Evolutionary conservation across 1,139 yeast species (phyloP).

Genomic region (Pneumocystis carinii): DNA sequence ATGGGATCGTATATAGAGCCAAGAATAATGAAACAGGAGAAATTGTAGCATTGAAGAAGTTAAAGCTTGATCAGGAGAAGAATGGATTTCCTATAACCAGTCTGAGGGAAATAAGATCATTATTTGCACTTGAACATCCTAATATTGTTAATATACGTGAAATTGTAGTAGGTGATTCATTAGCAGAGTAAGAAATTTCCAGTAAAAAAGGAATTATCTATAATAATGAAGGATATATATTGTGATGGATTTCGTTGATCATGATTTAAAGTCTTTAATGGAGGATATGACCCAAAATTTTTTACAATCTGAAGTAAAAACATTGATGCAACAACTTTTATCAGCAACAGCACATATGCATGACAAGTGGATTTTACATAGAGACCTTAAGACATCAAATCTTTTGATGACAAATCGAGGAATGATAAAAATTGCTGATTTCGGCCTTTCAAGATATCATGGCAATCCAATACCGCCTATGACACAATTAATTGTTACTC

Average conservation of each 20-base stretch:
- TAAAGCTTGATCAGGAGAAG: conserved; percentile 39
- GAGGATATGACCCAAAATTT: conserved; percentile 18
- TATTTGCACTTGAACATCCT: conserved; percentile 43
- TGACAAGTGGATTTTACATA: conserved; percentile 34
- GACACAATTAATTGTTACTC: conserved; percentile 22
- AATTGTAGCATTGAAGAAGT: conserved; percentile 44
- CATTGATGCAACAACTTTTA: conserved; percentile 21
- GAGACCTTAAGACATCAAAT: conserved; percentile 56
- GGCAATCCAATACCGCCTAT: conserved; percentile 14
- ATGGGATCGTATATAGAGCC: conserved; percentile 38
- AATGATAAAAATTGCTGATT: conserved; percentile 42
- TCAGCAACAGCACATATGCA: conserved; percentile 29
- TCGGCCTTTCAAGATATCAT: conserved; percentile 32
- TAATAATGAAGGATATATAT: conserved; percentile 16
- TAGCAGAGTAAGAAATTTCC: conserved; percentile 14
- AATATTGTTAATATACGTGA: conserved; percentile 58
- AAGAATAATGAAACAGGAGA: conserved; percentile 36
- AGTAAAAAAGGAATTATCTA: background rate
- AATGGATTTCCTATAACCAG: conserved; percentile 74
- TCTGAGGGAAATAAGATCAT: conserved; percentile 61
- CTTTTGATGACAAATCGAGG: conserved; percentile 40
- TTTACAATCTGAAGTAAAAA: conserved; percentile 21
- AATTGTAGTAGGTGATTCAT: conserved; percentile 34
- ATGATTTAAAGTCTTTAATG: conserved; percentile 21
- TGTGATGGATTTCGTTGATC: conserved; percentile 24